Base-by-base conservation (phyloP, 805 yeast genomes). In the Yueomyces sp. region DNA sequence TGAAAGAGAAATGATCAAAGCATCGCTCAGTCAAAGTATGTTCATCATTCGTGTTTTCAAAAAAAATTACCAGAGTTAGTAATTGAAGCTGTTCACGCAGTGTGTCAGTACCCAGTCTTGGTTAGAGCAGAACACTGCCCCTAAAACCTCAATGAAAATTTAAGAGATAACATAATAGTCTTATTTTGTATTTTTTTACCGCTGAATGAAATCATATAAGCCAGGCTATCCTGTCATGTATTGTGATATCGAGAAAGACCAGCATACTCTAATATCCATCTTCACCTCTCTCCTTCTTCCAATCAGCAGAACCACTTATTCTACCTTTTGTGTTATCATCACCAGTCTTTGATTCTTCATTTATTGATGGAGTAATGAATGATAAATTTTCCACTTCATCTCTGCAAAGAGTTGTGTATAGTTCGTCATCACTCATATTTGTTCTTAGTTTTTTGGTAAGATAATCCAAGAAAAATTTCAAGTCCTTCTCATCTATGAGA, bases 241-340 rank as follows among this genome's bases (percentile, higher is more conserved):
- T 19, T 19, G 19, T 19, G 19, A 19, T 19, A 19, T 19, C 19
- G 19, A 19, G 28, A 36, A 36, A n/a, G 26, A 2, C n/a, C 4
- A 5, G 28, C 38, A 36, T 6, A 6, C 9, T 4, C 36, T 42
- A 56, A 28, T 44, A 44, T 9, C 94, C 95, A 44, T 65, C 76
- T 58, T 88, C 97, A 1, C 95, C 95, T 52, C 96, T 67, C 0
- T 68, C 47, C n/a, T 64, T 56, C 1, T 82, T 81, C 97, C 96
- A 88, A 40, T 70, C 81, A 0, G 67, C 71, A 4, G 75, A 68
- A 0, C 96, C 96, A 41, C 87, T 79, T 56, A 84, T 81, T 45
- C 96, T 57, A 28, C 70, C 70, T 8, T 44, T 42, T 6, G 40
- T 40, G n/a, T 44, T 33, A 11, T 40, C 40, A 12, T 40, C 38